phyloP scores from a whole-genome alignment of 1,284 basidiomycete genomes.

The Trichosporon faecale region DNA sequence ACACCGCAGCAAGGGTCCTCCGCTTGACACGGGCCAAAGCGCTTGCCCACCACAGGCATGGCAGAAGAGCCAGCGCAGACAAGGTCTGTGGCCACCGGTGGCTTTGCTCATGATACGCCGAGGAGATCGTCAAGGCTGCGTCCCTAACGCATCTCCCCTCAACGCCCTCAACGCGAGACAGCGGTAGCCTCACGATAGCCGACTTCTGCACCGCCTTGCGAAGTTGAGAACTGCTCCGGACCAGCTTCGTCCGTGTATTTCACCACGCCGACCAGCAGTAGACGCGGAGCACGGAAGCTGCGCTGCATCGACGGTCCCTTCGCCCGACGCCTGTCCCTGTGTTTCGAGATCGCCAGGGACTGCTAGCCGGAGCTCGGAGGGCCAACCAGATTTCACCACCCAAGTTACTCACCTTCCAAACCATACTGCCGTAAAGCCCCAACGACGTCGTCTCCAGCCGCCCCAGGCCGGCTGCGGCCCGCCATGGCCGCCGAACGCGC shows the following conservation, averaged over 20 bases:
- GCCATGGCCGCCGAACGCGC: constrained; percentile 15
- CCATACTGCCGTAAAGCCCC: constrained; percentile 41
- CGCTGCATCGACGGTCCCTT: background rate
- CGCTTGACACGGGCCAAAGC: background rate
- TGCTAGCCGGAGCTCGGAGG: background rate
- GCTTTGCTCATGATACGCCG: background rate
- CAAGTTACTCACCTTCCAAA: constrained; percentile 46
- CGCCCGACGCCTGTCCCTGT: background rate
- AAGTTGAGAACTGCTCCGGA: background rate
- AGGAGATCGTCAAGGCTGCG: background rate
- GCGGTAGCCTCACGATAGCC: background rate
- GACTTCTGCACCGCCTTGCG: background rate
- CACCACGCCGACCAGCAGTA: background rate
- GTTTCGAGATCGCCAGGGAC: constrained; percentile 2
- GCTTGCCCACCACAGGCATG: background rate
- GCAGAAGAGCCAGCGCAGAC: background rate
- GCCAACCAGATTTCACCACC: background rate
- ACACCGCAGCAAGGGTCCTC: background rate
- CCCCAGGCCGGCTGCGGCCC: constrained; percentile 34
- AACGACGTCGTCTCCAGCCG: constrained; percentile 50
- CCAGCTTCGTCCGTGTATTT: background rate
- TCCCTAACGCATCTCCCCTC: background rate
- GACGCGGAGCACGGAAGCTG: background rate
- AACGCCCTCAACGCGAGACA: background rate
- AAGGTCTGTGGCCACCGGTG: background rate